Evolutionary conservation across 352 stramenopile species (phyloP).

Genomic region (Phytophthora sansomeana): DNA sequence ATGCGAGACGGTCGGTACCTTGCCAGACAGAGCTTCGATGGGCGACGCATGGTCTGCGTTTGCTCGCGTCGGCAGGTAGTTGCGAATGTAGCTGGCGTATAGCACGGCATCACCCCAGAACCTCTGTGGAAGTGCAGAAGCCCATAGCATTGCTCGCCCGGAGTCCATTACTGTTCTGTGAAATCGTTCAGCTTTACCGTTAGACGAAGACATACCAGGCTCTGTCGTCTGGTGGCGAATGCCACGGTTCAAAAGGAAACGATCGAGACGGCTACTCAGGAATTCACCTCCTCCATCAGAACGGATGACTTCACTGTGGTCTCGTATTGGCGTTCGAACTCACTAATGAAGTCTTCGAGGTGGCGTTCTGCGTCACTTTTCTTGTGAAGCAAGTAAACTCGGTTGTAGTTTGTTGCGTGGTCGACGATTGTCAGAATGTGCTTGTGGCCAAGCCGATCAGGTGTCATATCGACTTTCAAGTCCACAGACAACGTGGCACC

Average conservation of each 20-base stretch:
- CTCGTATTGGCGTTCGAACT: conserved; percentile 9
- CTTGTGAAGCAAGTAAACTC: conserved; percentile 5
- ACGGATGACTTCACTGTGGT: conserved; percentile 1
- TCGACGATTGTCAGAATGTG: conserved; percentile 20
- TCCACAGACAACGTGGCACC: conserved; percentile 14
- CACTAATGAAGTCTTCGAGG: conserved; percentile 3
- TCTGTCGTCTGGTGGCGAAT: conserved; percentile 2
- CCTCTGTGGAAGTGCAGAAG: neutral
- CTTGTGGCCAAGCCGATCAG: conserved; percentile 11
- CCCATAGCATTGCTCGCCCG: conserved; percentile 1
- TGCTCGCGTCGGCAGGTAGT: neutral
- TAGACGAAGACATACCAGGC: conserved; percentile 7
- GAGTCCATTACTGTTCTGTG: conserved; percentile 4
- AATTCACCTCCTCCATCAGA: conserved; percentile 17
- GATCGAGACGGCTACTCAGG: neutral
- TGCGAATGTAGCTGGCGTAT: conserved; percentile 3
- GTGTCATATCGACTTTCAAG: conserved; percentile 11
- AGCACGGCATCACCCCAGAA: conserved; percentile 3
- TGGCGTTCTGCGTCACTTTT: conserved; percentile 9
- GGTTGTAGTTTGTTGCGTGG: conserved; percentile 11
- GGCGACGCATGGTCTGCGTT: neutral
- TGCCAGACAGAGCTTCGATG: neutral
- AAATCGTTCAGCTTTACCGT: conserved; percentile 6
- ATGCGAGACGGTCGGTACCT: neutral
- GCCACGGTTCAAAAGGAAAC: conserved; percentile 10